Percentiles rank a stretch among this genome's conserved stretches.
Conservation (phyloP, 2,329 filamentous ascomycete species). For the Monosporascus sp. region DNA sequence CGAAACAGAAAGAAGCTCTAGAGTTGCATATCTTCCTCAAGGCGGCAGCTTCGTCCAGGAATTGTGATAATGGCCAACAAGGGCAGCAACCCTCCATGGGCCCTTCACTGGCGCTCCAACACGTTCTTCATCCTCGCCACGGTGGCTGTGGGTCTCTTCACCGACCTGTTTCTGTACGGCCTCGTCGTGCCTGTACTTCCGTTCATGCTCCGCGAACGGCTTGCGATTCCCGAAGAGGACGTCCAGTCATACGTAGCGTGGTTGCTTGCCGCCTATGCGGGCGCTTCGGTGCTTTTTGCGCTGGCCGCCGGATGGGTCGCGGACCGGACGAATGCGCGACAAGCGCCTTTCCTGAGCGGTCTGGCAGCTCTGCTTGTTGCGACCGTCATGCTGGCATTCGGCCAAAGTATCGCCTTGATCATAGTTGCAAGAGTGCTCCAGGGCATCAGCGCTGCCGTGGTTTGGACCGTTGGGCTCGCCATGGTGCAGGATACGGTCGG, state of each 20-base stretch:
- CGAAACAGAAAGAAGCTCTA: too few relatives aligned
- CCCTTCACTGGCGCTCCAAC: slow-evolving; percentile 46
- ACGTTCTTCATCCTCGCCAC: slow-evolving; percentile 54
- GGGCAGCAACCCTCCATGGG: slow-evolving; percentile 12
- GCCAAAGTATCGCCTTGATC: slow-evolving; percentile 41
- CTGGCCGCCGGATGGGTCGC: slow-evolving; percentile 49
- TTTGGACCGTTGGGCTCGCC: slow-evolving; percentile 50
- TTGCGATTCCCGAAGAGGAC: slow-evolving; percentile 40
- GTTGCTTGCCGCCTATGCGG: slow-evolving; percentile 50
- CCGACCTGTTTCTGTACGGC: slow-evolving; percentile 55
- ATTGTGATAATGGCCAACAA: background rate
- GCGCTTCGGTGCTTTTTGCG: slow-evolving; percentile 44
- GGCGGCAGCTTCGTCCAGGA: too few relatives aligned
- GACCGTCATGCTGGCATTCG: slow-evolving; percentile 50
- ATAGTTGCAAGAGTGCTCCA: slow-evolving; percentile 50
- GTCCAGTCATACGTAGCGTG: slow-evolving; percentile 48
- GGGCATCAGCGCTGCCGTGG: slow-evolving; percentile 51
- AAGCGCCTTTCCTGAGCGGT: slow-evolving; percentile 53
- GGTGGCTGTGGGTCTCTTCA: slow-evolving; percentile 50
- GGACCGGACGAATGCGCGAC: slow-evolving; percentile 47
- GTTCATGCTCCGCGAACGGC: slow-evolving; percentile 48
- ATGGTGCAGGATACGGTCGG: slow-evolving; percentile 55
- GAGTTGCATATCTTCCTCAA: too few relatives aligned
- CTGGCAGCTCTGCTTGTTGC: slow-evolving; percentile 46
- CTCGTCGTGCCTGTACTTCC: slow-evolving; percentile 54